A percentile compares a stretch with the other conserved stretches of the same genome.
Evolutionary conservation across 1,284 basidiomycete genomes (phyloP).

Genomic region (Boletellus sp.): DNA sequence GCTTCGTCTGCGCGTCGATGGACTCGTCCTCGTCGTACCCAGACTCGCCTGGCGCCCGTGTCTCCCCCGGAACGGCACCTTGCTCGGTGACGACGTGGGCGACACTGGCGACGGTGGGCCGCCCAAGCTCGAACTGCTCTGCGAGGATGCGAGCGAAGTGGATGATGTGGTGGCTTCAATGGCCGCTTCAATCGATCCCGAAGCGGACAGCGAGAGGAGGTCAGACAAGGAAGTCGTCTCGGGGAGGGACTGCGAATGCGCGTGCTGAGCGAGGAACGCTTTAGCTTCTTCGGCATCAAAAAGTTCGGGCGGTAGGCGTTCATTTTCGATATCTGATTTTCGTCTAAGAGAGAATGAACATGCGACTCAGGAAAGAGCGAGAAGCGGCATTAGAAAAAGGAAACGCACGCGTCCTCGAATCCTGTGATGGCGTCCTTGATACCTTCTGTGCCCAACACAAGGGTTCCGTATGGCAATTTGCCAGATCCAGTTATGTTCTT

Average conservation of each 20-base stretch:
- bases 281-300: slow-evolving; percentile 83
- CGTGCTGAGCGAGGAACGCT: slow-evolving; percentile 44
- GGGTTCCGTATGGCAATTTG: slow-evolving; percentile 81
- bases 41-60: slow-evolving; percentile 87
- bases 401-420: slow-evolving; percentile 91
- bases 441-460: slow-evolving; percentile 89
- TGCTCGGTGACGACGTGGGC: slow-evolving; percentile 36
- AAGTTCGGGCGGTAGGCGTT: slow-evolving; percentile 91
- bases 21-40: slow-evolving; percentile 95
- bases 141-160: slow-evolving; percentile 35
- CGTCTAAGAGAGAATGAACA: slow-evolving; percentile 49
- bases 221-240: slow-evolving; percentile 48
- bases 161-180: slow-evolving; percentile 47
- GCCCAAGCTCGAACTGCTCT: slow-evolving; percentile 19
- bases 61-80: slow-evolving; percentile 63
- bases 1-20: slow-evolving; percentile 87
- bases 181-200: slow-evolving; percentile 35
- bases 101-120: slow-evolving; percentile 28
- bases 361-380: not conserved
- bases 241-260: slow-evolving; percentile 42
- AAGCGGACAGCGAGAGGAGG: slow-evolving; percentile 45
- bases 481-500: slow-evolving; percentile 83
- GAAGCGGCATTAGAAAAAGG: not conserved
- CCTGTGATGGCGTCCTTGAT: slow-evolving; percentile 94
- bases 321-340: slow-evolving; percentile 98